These are phyloP conservation scores for Xerocomellus amylosporus DNA, from an alignment of 768 basidiomycete genomes.

Conservation along the genomic window DNA sequence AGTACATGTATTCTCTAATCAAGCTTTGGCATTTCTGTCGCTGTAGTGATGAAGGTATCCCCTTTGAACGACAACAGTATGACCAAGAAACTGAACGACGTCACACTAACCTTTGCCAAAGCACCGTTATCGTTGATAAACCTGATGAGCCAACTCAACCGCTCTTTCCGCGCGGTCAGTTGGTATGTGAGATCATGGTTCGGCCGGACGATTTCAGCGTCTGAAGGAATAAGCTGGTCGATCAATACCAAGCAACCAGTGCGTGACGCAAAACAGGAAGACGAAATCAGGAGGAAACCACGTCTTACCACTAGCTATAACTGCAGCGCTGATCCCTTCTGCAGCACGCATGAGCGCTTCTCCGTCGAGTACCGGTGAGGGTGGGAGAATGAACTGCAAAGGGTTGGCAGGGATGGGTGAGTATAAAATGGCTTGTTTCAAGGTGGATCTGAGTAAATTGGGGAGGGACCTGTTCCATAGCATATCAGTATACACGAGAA, in stretches of 20 bases:
- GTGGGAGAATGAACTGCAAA: slow-evolving; percentile 75
- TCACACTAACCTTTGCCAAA: slow-evolving; percentile 57
- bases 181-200: slow-evolving; percentile 83
- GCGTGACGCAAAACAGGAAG: background rate
- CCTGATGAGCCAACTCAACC: slow-evolving; percentile 79
- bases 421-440: slow-evolving; percentile 82
- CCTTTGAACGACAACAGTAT: background rate
- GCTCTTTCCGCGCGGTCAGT: slow-evolving; percentile 67
- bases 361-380: slow-evolving; percentile 61
- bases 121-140: slow-evolving; percentile 89
- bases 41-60: background rate
- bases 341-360: slow-evolving; percentile 79
- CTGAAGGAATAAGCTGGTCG: slow-evolving; percentile 29
- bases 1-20: background rate
- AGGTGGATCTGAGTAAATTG: slow-evolving; percentile 69
- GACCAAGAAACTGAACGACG: background rate
- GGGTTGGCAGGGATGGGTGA: slow-evolving; percentile 76
- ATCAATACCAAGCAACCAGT: background rate
- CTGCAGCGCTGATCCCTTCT: slow-evolving; percentile 66
- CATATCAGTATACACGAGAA: background rate
- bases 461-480: slow-evolving; percentile 56
- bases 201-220: slow-evolving; percentile 63
- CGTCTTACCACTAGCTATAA: slow-evolving; percentile 66
- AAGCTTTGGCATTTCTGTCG: background rate
- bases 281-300: background rate